A percentile compares a stretch with the other conserved stretches of the same genome.
Evolutionary conservation across 352 stramenopile species (phyloP).

Genomic region (Globisporangium spiculum): DNA sequence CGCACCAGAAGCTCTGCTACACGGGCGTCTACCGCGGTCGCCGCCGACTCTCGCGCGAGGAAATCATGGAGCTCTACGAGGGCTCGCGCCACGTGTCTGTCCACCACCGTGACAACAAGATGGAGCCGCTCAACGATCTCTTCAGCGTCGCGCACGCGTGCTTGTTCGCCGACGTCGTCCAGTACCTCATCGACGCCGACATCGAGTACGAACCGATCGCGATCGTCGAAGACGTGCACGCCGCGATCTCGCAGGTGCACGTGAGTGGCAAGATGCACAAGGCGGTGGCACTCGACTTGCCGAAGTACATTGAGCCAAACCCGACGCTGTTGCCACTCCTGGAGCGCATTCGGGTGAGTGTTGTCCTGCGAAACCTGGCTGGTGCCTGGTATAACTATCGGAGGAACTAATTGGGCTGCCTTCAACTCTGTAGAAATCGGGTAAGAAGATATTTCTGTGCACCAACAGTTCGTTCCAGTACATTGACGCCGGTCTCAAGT

Average conservation of each 20-base stretch:
- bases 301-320: constrained; percentile 88
- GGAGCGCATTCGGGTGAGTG: constrained; percentile 56
- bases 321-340: constrained; percentile 83
- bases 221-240: constrained; percentile 87
- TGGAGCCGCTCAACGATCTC: constrained; percentile 93
- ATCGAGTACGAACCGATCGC: constrained; percentile 90
- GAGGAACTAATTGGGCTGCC: neutral
- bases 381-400: neutral
- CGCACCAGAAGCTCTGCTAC: constrained; percentile 90
- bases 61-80: constrained; percentile 88
- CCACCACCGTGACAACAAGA: constrained; percentile 72
- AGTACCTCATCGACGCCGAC: constrained; percentile 89
- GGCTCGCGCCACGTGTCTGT: constrained; percentile 87
- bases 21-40: constrained; percentile 82
- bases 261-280: constrained; percentile 92
- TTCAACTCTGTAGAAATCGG: constrained; percentile 40
- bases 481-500: constrained; percentile 90
- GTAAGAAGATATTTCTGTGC: constrained; percentile 92
- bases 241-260: constrained; percentile 87
- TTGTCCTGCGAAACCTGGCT: neutral
- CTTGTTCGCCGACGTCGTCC: constrained; percentile 91
- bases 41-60: constrained; percentile 71
- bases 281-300: constrained; percentile 77
- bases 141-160: constrained; percentile 93
- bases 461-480: constrained; percentile 94